Percentiles rank a stretch among this genome's conserved stretches.
These are phyloP conservation scores for Drosera spatulata DNA, from an alignment of 179 eudicot species.

Conservation along the genomic window DNA sequence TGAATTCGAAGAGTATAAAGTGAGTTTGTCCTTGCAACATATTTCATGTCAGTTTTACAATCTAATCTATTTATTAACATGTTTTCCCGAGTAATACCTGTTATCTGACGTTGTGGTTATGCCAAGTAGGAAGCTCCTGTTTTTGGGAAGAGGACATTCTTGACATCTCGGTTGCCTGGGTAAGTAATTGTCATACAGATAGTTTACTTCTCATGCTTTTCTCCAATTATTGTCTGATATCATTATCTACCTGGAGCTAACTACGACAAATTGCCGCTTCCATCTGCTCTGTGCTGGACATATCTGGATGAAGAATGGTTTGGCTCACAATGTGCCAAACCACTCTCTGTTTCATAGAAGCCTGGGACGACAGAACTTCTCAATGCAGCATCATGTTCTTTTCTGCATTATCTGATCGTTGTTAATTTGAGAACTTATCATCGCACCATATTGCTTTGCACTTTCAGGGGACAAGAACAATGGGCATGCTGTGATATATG, in stretches of 20 bases:
- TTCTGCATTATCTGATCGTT: too few species aligned
- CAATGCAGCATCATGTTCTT: too few species aligned
- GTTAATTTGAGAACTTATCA: too few species aligned
- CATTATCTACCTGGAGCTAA: not conserved
- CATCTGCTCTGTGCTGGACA: not conserved
- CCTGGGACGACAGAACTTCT: too few species aligned
- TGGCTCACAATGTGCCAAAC: too few species aligned
- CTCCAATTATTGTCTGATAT: not conserved
- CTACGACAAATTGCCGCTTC: not conserved
- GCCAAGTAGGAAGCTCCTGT: constrained; percentile 79
- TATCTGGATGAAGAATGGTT: not conserved
- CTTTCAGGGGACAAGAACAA: constrained; percentile 29
- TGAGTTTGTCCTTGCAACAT: constrained; percentile 13
- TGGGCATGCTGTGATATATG: constrained; percentile 47
- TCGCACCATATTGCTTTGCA: too few species aligned
- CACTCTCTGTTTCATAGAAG: too few species aligned
- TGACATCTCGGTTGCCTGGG: constrained; percentile 60
- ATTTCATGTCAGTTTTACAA: not conserved
- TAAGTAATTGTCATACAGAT: constrained; percentile 21
- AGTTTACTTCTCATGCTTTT: not conserved
- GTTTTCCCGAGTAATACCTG: not conserved
- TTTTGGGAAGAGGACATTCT: constrained; percentile 77
- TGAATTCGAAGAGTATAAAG: constrained; percentile 43
- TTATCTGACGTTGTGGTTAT: not conserved
- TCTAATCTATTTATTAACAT: not conserved